Conservation (phyloP, 2,329 filamentous ascomycete species). For the Fusarium globosum region DNA sequence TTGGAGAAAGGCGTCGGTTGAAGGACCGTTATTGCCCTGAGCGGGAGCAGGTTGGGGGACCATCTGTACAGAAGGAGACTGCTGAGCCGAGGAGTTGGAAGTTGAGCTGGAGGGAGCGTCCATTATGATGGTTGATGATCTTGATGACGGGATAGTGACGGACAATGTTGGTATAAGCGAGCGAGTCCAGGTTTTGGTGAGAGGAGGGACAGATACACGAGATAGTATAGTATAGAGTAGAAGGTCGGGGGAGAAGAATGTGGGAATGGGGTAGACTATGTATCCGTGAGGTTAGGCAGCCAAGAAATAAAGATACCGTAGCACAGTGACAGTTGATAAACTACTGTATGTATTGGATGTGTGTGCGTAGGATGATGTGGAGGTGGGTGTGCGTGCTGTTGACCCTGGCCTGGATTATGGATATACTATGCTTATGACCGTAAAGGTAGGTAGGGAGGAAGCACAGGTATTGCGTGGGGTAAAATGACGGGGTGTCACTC, state of each 20-base stretch:
- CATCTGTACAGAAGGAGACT: slow-evolving; percentile 48
- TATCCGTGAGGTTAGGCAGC: slow-evolving; percentile 24
- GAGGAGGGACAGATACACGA: background rate
- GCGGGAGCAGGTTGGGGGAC: slow-evolving; percentile 41
- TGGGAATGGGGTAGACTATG: slow-evolving; percentile 25
- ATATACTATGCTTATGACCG: slow-evolving; percentile 21
- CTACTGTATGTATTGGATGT: slow-evolving; percentile 4
- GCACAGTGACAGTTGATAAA: slow-evolving; percentile 8
- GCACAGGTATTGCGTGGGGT: slow-evolving; percentile 22
- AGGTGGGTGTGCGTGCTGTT: background rate
- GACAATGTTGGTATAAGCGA: slow-evolving; percentile 5
- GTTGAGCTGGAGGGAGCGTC: slow-evolving; percentile 50
- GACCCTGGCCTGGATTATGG: background rate
- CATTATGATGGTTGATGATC: slow-evolving; percentile 36
- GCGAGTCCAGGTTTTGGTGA: background rate
- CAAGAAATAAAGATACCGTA: slow-evolving; percentile 20
- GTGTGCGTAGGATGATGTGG: background rate
- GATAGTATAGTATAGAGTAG: background rate
- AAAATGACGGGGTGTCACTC: slow-evolving; percentile 28
- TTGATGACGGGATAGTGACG: slow-evolving; percentile 19
- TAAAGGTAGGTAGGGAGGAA: background rate
- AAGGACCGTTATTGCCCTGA: slow-evolving; percentile 52
- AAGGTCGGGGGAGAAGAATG: background rate
- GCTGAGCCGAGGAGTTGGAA: slow-evolving; percentile 46
- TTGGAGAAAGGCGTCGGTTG: slow-evolving; percentile 73